Base-by-base conservation (phyloP, 2,329 filamentous ascomycete genomes). In the Exophiala sp. region DNA sequence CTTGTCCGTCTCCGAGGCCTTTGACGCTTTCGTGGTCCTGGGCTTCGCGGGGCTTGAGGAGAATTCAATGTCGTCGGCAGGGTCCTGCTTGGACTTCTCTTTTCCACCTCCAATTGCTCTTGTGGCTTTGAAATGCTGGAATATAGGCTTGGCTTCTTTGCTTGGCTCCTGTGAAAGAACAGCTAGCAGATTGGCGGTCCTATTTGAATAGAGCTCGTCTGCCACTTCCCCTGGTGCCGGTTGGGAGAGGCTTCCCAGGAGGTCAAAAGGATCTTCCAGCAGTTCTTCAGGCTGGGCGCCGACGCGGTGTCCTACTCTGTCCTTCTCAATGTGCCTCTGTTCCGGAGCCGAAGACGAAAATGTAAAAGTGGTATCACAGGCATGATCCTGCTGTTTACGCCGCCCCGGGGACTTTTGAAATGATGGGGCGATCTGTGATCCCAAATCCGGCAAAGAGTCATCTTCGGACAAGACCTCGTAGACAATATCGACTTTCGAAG, bases 261-360 rank as follows among this genome's bases (percentile, higher is more conserved):
- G 64, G 5, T 63, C 62, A 11, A 65, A 41, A 29, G 57, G 47
- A 36, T 70, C 68, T 38, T 70, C 67, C 21, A 70, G 66, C 16
- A 71, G 67, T 10, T 69, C 66, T 55, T 74, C 71, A 3, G 70
- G 67, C 18, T 66, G 14, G 10, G 48, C 18, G n/a, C 18, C 39
- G 44, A 10, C n/a, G 14, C 34, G 5, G 7, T 33, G n/a, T 16
- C 7, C 33, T 16, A 21, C 16, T 20, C 9, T 48, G 20, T 11
- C 42, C 12, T 2, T 38, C 42, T 47, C 46, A 32, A 46, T 51
- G 5, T 43, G 50, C 12, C 51, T 45, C 32, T 59, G 64, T 44
- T 69, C 65, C 3, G 65, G 68, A 0, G 68, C 68, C 14, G 73
- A 72, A 4, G 73, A 76, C 1, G 72, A 74, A 50, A 73, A 73